Percentiles rank a stretch among this genome's conserved stretches.
phyloP scores from a whole-genome alignment of 805 yeast species.

The Candida loeiensis region DNA sequence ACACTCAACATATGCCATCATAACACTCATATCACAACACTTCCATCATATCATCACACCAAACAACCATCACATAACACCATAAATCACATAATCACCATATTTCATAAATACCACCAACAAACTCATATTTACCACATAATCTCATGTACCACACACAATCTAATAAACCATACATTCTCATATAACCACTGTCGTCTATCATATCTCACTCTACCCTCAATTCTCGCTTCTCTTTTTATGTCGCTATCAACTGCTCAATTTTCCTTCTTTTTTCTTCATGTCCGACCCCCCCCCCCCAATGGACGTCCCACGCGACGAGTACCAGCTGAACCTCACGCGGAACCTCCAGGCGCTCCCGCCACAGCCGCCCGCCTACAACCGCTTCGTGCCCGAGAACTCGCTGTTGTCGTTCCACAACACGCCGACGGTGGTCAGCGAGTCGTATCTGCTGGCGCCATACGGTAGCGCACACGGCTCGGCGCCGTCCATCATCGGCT shows the following conservation, averaged over 20 bases:
- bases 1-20: too few species aligned
- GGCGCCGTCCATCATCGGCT: neutral
- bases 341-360: slow-evolving; percentile 8
- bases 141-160: too few species aligned
- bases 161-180: too few species aligned
- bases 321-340: slow-evolving; percentile 9
- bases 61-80: too few species aligned
- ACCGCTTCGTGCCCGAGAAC: slow-evolving; percentile 10
- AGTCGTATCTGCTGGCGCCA: slow-evolving; percentile 35
- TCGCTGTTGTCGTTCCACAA: slow-evolving; percentile 43
- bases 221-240: neutral
- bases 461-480: slow-evolving; percentile 6
- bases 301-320: slow-evolving; percentile 7
- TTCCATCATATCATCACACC: too few species aligned
- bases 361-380: slow-evolving; percentile 5
- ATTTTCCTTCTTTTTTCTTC: neutral
- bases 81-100: too few species aligned
- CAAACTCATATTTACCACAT: too few species aligned
- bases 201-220: too few species aligned
- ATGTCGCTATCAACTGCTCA: neutral
- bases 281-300: slow-evolving; percentile 4
- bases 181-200: too few species aligned
- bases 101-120: too few species aligned
- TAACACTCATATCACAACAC: too few species aligned
- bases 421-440: slow-evolving; percentile 41